Conservation (phyloP, 1,284 basidiomycete genomes). For the Ustilago vetiveriae region DNA sequence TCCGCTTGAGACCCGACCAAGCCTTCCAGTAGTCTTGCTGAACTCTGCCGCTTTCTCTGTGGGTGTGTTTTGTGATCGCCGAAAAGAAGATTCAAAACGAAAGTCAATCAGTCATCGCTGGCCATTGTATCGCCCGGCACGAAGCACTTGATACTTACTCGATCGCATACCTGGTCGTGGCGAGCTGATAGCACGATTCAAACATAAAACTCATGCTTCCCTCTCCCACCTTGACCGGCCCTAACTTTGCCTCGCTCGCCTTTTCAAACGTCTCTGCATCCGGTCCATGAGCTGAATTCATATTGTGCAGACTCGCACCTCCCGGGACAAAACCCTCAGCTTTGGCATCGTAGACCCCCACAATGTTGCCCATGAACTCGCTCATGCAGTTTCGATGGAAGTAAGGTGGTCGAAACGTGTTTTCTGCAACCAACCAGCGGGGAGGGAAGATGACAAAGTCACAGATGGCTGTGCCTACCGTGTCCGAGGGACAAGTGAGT, state of each 20-base stretch:
- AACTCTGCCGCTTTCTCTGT: conserved; percentile 51
- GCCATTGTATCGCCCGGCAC: no score
- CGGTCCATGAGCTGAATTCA: conserved; percentile 59
- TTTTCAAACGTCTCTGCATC: conserved; percentile 51
- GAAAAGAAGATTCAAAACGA: background rate
- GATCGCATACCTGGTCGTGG: conserved; percentile 56
- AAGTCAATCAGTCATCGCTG: background rate
- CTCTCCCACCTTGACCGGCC: conserved; percentile 47
- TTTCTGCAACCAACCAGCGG: conserved; percentile 39
- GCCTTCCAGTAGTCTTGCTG: conserved; percentile 57
- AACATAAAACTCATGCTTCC: conserved; percentile 62
- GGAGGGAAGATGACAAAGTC: conserved; percentile 59
- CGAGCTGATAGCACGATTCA: conserved; percentile 57
- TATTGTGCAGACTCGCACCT: conserved; percentile 58
- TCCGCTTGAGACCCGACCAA: conserved; percentile 30
- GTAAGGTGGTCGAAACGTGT: conserved; percentile 49
- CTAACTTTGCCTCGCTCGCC: conserved; percentile 34
- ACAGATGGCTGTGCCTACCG: conserved; percentile 72
- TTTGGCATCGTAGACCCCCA: conserved; percentile 52
- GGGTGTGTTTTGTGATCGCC: background rate
- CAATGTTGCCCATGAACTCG: conserved; percentile 52
- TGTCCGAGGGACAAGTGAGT: conserved; percentile 67
- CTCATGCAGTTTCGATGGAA: conserved; percentile 51
- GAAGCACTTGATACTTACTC: conserved; percentile 9
- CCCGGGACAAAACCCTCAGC: conserved; percentile 42